phyloP scores from a whole-genome alignment of 163 green algal genomes.

The Chlorella variabilis region DNA sequence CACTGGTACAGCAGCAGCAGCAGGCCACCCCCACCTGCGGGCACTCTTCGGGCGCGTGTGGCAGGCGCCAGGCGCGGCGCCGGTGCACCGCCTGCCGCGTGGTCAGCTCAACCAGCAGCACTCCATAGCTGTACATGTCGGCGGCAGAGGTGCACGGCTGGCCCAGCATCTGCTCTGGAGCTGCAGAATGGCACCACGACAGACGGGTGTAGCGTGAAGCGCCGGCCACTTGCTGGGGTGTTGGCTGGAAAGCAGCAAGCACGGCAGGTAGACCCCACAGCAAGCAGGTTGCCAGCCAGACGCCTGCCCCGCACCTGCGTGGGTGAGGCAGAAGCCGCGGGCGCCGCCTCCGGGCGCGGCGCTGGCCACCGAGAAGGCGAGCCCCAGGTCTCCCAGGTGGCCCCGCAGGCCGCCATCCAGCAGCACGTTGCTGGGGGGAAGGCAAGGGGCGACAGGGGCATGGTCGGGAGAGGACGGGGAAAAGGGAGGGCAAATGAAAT shows the following conservation, averaged over 20 bases:
- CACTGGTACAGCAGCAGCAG: too few species aligned
- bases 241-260: too few species aligned
- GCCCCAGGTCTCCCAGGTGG: neutral
- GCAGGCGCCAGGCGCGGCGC: neutral
- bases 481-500: too few species aligned
- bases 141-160: neutral
- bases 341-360: neutral
- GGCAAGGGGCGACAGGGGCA: too few species aligned
- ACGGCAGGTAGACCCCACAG: too few species aligned
- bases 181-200: too few species aligned
- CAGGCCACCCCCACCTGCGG: neutral
- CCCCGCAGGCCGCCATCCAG: neutral
- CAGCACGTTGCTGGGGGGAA: slow-evolving; percentile 28
- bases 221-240: too few species aligned
- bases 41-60: neutral
- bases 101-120: slow-evolving; percentile 6
- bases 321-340: neutral
- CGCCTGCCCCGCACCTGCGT: too few species aligned
- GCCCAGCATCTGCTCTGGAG: slow-evolving; percentile 11
- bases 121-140: slow-evolving; percentile 10
- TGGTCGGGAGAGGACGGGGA: too few species aligned
- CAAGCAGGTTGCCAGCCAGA: too few species aligned
- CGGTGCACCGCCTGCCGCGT: neutral
- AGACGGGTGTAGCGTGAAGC: too few species aligned
- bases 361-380: neutral